Evolutionary conservation across 495 filamentous ascomycete genomes (phyloP).

Genomic region (Annulohypoxylon bovei): DNA sequence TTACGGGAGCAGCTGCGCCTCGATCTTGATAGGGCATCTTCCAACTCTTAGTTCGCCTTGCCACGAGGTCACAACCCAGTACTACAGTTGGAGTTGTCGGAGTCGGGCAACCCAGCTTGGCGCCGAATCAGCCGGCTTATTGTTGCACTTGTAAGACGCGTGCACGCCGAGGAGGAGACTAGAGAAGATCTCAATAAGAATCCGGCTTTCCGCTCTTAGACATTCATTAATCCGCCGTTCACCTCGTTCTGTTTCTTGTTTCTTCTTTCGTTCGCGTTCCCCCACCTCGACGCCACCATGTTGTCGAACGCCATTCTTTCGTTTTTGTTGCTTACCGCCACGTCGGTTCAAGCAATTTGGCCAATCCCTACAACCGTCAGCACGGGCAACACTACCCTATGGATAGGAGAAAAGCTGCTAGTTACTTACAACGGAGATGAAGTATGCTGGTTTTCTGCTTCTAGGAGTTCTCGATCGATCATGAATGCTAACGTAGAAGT

Average conservation of each 20-base stretch:
- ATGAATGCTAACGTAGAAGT: conserved; percentile 38
- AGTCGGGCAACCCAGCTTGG: conserved; percentile 28
- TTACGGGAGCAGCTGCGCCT: conserved; percentile 27
- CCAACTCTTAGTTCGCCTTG: conserved; percentile 11
- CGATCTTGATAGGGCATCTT: conserved; percentile 26
- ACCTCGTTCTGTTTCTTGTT: conserved; percentile 6
- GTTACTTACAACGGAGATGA: conserved; percentile 66
- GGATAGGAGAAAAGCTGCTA: conserved; percentile 61
- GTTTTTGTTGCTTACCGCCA: conserved; percentile 46
- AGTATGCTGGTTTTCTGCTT: conserved; percentile 56
- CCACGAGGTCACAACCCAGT: conserved; percentile 12
- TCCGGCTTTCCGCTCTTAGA: conserved; percentile 8
- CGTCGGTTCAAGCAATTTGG: conserved; percentile 65
- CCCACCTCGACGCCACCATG: conserved; percentile 40
- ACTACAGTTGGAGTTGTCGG: conserved; percentile 26
- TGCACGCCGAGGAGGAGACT: background rate
- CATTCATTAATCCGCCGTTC: conserved; percentile 18
- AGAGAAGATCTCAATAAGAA: conserved; percentile 25
- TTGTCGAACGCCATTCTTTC: conserved; percentile 45
- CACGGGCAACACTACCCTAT: conserved; percentile 64
- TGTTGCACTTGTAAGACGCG: conserved; percentile 22
- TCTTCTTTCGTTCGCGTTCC: conserved; percentile 13
- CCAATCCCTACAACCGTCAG: conserved; percentile 63
- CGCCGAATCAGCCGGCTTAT: conserved; percentile 30
- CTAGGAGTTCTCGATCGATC: conserved; percentile 12